These are phyloP conservation scores for Cucurbita argyrosperma DNA, from an alignment of 306 rosid species.

Conservation along the genomic window DNA sequence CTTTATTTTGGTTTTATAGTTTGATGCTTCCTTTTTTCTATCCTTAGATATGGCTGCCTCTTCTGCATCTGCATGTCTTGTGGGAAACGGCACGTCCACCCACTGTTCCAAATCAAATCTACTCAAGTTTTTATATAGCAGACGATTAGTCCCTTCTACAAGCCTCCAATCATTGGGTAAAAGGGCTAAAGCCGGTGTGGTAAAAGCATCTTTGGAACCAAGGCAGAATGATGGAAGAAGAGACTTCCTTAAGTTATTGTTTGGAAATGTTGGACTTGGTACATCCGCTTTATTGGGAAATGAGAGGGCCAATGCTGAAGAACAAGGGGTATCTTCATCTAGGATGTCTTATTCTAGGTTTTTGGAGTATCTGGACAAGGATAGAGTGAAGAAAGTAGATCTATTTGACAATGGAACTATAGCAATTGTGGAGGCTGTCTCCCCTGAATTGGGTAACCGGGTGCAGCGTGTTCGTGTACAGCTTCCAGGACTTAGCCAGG, in stretches of 20 bases:
- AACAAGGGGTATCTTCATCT: slow-evolving; percentile 82
- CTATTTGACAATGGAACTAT: slow-evolving; percentile 80
- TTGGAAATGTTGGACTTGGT: slow-evolving; percentile 56
- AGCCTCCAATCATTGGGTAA: slow-evolving; percentile 28
- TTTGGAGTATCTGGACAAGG: slow-evolving; percentile 87
- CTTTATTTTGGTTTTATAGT: not conserved
- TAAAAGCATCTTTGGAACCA: slow-evolving; percentile 47
- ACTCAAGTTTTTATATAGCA: slow-evolving; percentile 40
- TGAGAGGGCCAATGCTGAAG: slow-evolving; percentile 70
- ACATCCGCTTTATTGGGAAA: slow-evolving; percentile 49
- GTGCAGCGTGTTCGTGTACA: slow-evolving; percentile 90
- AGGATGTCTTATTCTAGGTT: slow-evolving; percentile 95
- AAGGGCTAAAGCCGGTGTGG: slow-evolving; percentile 22
- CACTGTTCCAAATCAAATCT: slow-evolving; percentile 30
- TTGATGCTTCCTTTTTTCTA: not conserved
- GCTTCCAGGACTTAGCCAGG: slow-evolving; percentile 94
- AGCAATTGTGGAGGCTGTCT: slow-evolving; percentile 84
- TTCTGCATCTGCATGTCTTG: slow-evolving; percentile 65
- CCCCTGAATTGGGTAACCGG: slow-evolving; percentile 80
- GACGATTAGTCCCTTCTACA: slow-evolving; percentile 22
- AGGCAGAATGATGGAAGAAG: slow-evolving; percentile 59
- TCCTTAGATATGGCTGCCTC: slow-evolving; percentile 56
- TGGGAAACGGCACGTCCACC: slow-evolving; percentile 51
- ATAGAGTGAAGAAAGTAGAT: slow-evolving; percentile 81
- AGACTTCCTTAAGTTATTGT: slow-evolving; percentile 57